Percentiles rank a stretch among this genome's conserved stretches.
These are phyloP conservation scores for Echinochloa phyllopogon DNA, from an alignment of 176 grass and related monocot species.

Conservation along the genomic window DNA sequence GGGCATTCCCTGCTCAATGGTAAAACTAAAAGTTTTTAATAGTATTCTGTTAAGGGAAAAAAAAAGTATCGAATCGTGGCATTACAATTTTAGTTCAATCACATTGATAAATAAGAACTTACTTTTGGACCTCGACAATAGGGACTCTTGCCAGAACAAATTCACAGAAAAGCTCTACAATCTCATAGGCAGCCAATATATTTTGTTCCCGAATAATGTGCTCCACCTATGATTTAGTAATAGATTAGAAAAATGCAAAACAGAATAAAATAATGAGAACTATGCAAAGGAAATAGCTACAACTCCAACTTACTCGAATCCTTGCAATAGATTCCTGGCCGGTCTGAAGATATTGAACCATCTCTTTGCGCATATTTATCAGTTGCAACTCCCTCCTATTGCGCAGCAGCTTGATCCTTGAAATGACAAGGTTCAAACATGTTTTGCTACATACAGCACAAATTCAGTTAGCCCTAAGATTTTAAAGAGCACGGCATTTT, in stretches of 20 bases:
- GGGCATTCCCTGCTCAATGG: slow-evolving; percentile 82
- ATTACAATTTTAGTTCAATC: slow-evolving; percentile 25
- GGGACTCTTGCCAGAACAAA: slow-evolving; percentile 90
- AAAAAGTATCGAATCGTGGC: not conserved
- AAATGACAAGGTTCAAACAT: slow-evolving; percentile 95
- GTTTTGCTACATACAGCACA: slow-evolving; percentile 73
- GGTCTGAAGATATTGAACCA: slow-evolving; percentile 91
- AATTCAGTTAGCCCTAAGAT: slow-evolving; percentile 1
- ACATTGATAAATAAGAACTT: slow-evolving; percentile 42
- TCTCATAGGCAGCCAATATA: slow-evolving; percentile 96
- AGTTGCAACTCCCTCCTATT: slow-evolving; percentile 93
- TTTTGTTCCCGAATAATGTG: slow-evolving; percentile 93
- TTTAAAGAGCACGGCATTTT: not conserved
- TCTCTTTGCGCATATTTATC: slow-evolving; percentile 92
- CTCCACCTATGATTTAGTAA: slow-evolving; percentile 69
- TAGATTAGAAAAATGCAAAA: slow-evolving; percentile 17
- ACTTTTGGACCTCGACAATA: slow-evolving; percentile 92
- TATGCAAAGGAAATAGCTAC: not conserved
- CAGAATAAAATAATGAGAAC: not conserved
- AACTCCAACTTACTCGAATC: slow-evolving; percentile 72
- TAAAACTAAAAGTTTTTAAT: slow-evolving; percentile 38
- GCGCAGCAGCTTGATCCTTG: slow-evolving; percentile 95
- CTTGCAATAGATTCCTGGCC: slow-evolving; percentile 88
- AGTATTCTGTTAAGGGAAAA: slow-evolving; percentile 23
- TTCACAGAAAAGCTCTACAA: slow-evolving; percentile 96